A percentile compares a stretch with the other conserved stretches of the same genome.
phyloP scores from a whole-genome alignment of 306 rosid species.

The Pyrus betulifolia region DNA sequence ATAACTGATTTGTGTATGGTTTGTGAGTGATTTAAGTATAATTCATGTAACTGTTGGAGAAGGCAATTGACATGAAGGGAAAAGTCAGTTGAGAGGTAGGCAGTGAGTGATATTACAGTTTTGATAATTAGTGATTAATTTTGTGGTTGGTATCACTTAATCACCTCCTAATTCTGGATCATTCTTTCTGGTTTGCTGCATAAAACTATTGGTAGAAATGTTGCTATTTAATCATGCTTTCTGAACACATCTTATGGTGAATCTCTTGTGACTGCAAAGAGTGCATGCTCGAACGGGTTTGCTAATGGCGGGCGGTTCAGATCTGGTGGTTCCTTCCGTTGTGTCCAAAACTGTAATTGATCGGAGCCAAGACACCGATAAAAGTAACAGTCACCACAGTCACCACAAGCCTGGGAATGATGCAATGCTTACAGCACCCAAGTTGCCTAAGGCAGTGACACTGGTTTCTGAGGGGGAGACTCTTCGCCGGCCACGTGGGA shows the following conservation, averaged over 20 bases:
- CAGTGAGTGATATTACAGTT: conserved; percentile 17
- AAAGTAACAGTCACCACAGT: conserved; percentile 24
- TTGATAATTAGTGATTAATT: not conserved
- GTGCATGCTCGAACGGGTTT: not conserved
- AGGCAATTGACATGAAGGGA: conserved; percentile 54
- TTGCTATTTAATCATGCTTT: conserved; percentile 38
- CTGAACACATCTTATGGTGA: conserved; percentile 11
- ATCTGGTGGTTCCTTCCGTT: conserved; percentile 9
- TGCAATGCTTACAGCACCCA: conserved; percentile 29
- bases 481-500: conserved; percentile 54
- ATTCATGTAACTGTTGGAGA: conserved; percentile 37
- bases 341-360: conserved; percentile 34
- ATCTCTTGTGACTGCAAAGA: not conserved
- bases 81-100: conserved; percentile 46
- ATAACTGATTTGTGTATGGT: not conserved
- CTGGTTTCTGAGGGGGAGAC: conserved; percentile 55
- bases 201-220: conserved; percentile 29
- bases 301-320: conserved; percentile 29
- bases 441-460: conserved; percentile 43
- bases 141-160: conserved; percentile 53
- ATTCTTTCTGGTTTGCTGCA: conserved; percentile 44
- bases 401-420: conserved; percentile 39
- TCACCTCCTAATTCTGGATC: conserved; percentile 51
- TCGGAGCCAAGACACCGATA: conserved; percentile 45
- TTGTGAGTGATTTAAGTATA: conserved; percentile 16